Percentiles rank a stretch among this genome's conserved stretches.
These are phyloP conservation scores for Aspergillus sp. DNA, from an alignment of 2,329 filamentous ascomycete species.

Conservation along the genomic window DNA sequence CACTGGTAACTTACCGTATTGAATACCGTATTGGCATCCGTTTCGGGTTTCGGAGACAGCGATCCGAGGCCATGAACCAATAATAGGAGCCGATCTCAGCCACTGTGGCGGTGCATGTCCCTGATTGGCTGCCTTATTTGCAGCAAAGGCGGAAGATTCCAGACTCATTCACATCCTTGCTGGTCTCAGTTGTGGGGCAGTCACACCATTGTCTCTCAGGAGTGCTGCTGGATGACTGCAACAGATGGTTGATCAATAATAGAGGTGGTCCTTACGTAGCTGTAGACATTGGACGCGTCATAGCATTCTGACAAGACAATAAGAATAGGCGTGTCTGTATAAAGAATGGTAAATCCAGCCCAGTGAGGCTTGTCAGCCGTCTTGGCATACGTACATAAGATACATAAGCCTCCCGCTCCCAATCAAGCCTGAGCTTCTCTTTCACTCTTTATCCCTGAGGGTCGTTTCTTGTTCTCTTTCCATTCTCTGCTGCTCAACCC, in stretches of 20 bases:
- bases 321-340: too few species aligned
- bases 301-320: too few species aligned
- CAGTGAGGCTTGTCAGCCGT: too few species aligned
- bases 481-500: background rate
- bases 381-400: too few species aligned
- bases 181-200: background rate
- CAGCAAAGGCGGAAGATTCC: background rate
- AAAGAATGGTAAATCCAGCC: too few species aligned
- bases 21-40: background rate
- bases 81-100: rapidly evolving
- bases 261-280: too few species aligned
- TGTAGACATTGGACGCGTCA: too few species aligned
- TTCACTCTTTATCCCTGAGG: conserved; percentile 6
- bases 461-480: conserved; percentile 11
- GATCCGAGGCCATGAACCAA: background rate
- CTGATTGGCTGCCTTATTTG: conserved; percentile 1
- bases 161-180: background rate
- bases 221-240: background rate
- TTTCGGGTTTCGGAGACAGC: background rate
- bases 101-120: background rate
- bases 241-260: too few species aligned
- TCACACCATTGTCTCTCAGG: background rate
- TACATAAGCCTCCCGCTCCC: background rate
- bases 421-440: background rate
- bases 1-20: background rate